Evolutionary conservation across 192 early-diverging fungal genomes (phyloP), one percentile per base, ranked within the genome.

Genomic region (Gigaspora rosea): DNA sequence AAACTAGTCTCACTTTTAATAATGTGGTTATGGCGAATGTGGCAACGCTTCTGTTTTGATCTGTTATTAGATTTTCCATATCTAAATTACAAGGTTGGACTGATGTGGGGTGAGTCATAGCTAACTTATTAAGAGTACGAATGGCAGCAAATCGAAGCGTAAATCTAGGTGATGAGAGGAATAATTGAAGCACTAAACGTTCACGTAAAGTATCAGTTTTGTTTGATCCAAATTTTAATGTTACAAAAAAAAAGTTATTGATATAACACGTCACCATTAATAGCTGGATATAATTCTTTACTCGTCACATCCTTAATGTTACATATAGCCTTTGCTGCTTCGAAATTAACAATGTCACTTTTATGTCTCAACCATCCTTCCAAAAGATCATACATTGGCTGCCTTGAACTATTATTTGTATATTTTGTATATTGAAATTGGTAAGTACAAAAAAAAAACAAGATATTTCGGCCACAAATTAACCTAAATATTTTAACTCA

Each of bases 11-110:
- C 52, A 54, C 87, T 86, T 99, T 99, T 22, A 99, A 84, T 75
- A 99, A 81, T 8, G 97, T 99, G 13, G 97, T 98, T 81, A 99
- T 99, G 48, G 98, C 98, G 86, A 98, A 97, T 6, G 98, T 98
- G 11, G 98, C 95, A 72, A 99, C 92, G 69, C 94, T 95, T 70
- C 98, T 92, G 85, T 99, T 99, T 66, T 92, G 87, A 84, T 99
- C 97, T 2, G 95, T 95, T 71, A 99, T 95, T 73, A 98, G 86
- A 75, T 93, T 95, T 82, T 99, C 98, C 92, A 99, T 98, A 84
- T 99, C 98, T 66, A 98, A 84, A 81, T 99, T 99, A 88, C 98
- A 98, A 4, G 94, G 94, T 51, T 91, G 86, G 52, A 99, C 97
- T 18, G 95, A 94, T 56, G 88, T 87, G 2, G 98, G 95, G 61